Percentiles rank a stretch among this genome's conserved stretches.
phyloP scores from a whole-genome alignment of 352 stramenopile species.

The Phytophthora aleatoria region DNA sequence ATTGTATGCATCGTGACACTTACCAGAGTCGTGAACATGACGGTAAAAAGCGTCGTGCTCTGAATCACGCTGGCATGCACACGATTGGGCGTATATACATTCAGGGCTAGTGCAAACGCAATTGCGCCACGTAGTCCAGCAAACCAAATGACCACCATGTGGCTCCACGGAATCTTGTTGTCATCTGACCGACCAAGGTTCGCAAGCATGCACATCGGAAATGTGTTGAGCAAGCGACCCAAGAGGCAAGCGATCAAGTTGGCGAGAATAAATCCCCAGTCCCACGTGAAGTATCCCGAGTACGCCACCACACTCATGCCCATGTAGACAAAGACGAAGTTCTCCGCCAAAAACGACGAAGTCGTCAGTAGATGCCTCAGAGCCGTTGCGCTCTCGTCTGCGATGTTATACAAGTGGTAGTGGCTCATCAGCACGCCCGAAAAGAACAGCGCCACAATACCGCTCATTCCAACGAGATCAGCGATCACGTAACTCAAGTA shows the following conservation, averaged over 20 bases:
- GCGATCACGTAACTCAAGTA: conserved; percentile 86
- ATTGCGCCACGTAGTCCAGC: conserved; percentile 93
- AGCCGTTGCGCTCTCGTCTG: conserved; percentile 74
- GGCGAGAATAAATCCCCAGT: conserved; percentile 82
- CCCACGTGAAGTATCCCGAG: conserved; percentile 79
- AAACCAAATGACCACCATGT: conserved; percentile 93
- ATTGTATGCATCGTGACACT: neutral
- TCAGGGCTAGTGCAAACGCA: conserved; percentile 87
- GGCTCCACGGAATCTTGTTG: conserved; percentile 75
- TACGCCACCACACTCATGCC: conserved; percentile 86
- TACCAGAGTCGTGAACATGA: conserved; percentile 85
- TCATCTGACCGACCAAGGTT: conserved; percentile 63
- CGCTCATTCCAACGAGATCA: conserved; percentile 79
- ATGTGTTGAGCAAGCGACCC: conserved; percentile 74
- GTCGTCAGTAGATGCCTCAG: conserved; percentile 83
- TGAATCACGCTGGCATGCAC: conserved; percentile 74
- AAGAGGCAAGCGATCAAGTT: conserved; percentile 74
- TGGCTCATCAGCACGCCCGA: conserved; percentile 90
- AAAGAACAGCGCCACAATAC: conserved; percentile 95
- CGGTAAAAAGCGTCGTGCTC: conserved; percentile 78
- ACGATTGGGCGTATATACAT: conserved; percentile 63
- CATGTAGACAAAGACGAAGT: conserved; percentile 90
- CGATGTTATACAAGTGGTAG: conserved; percentile 87
- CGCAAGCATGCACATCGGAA: conserved; percentile 77
- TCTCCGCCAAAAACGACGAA: conserved; percentile 82